A percentile compares a stretch with the other conserved stretches of the same genome.
Conservation (phyloP, 371 early-diverging fungal species). For the Entomophthora muscae region DNA sequence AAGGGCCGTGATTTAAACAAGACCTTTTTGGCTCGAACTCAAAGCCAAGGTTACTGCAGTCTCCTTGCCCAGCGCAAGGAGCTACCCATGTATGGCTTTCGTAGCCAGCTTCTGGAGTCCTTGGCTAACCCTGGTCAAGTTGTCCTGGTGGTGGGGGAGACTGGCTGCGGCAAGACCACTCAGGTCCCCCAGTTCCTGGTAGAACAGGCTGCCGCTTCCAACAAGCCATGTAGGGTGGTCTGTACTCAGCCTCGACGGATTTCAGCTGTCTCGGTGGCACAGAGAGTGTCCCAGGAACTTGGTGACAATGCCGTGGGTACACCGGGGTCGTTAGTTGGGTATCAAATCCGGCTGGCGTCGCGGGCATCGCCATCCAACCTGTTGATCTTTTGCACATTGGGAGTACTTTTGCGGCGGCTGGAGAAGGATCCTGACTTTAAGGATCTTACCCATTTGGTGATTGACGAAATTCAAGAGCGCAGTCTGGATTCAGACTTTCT, state of each 20-base stretch:
- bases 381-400: conserved; percentile 95
- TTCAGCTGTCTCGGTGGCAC: conserved; percentile 88
- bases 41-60: neutral
- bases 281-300: conserved; percentile 82
- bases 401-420: conserved; percentile 89
- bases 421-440: conserved; percentile 60
- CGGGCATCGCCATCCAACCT: conserved; percentile 55
- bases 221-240: conserved; percentile 18
- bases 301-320: conserved; percentile 28
- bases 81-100: neutral
- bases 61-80: neutral
- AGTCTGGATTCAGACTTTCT: conserved; percentile 92
- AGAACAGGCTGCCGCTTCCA: neutral
- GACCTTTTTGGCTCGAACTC: neutral
- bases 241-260: conserved; percentile 95
- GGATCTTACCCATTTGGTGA: conserved; percentile 69
- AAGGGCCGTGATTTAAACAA: neutral
- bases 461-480: conserved; percentile 99
- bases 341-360: conserved; percentile 93
- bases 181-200: conserved; percentile 21
- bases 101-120: neutral
- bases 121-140: conserved; percentile 30
- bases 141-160: conserved; percentile 89
- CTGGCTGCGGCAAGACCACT: conserved; percentile 97
- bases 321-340: conserved; percentile 30